A percentile compares a stretch with the other conserved stretches of the same genome.
These are phyloP conservation scores for Candida tunisiensis DNA, from an alignment of 1,139 yeast species.

Conservation along the genomic window DNA sequence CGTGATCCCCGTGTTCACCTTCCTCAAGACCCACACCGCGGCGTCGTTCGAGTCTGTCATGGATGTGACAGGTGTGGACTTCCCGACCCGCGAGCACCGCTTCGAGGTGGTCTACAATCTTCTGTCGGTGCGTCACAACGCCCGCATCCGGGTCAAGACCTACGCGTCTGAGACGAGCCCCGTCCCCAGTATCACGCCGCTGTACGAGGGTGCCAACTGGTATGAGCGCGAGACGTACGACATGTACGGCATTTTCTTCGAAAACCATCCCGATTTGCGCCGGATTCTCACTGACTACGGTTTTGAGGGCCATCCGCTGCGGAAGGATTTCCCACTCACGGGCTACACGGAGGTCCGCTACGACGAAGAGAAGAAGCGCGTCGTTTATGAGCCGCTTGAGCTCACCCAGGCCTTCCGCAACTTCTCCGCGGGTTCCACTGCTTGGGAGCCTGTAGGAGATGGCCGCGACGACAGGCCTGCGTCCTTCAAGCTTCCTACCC, in stretches of 20 bases:
- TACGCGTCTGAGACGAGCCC: slow-evolving; percentile 73
- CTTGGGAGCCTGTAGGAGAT: slow-evolving; percentile 86
- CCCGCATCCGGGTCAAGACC: slow-evolving; percentile 79
- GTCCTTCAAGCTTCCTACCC: slow-evolving; percentile 63
- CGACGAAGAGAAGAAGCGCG: slow-evolving; percentile 82
- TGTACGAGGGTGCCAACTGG: slow-evolving; percentile 79
- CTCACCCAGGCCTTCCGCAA: slow-evolving; percentile 86
- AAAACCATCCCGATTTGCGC: slow-evolving; percentile 80
- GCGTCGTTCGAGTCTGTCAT: slow-evolving; percentile 64
- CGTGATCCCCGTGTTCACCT: slow-evolving; percentile 49
- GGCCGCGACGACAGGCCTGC: slow-evolving; percentile 77
- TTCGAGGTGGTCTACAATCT: slow-evolving; percentile 79
- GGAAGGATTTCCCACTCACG: slow-evolving; percentile 87
- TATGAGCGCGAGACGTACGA: slow-evolving; percentile 81
- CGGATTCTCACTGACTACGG: slow-evolving; percentile 89
- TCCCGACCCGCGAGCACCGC: slow-evolving; percentile 69
- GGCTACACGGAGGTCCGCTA: slow-evolving; percentile 84
- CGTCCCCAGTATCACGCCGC: slow-evolving; percentile 58
- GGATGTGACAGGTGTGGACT: slow-evolving; percentile 81
- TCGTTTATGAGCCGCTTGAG: slow-evolving; percentile 80
- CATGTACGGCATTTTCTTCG: slow-evolving; percentile 73
- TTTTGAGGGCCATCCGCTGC: slow-evolving; percentile 80
- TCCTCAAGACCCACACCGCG: slow-evolving; percentile 63
- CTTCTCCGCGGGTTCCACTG: slow-evolving; percentile 74
- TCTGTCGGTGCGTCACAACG: slow-evolving; percentile 67